Conservation (phyloP, 768 basidiomycete genomes). For the Cystobasidium ongulense region DNA sequence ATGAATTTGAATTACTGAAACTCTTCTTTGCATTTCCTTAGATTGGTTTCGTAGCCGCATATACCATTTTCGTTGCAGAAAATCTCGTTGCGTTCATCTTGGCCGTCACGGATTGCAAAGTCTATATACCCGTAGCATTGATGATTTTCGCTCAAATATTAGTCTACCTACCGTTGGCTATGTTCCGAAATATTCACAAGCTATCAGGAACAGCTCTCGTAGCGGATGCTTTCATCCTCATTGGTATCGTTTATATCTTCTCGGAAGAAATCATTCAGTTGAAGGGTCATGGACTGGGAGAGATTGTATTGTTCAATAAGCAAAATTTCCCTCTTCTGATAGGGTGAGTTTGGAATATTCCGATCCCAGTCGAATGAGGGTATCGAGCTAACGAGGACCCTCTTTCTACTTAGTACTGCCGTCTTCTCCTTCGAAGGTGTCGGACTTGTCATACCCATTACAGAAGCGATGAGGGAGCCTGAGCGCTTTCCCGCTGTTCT, state of each 20-base stretch:
- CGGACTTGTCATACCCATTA: conserved; percentile 93
- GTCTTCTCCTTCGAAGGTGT: conserved; percentile 98
- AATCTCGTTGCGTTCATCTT: conserved; percentile 79
- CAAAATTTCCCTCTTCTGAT: conserved; percentile 85
- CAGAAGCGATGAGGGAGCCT: conserved; percentile 92
- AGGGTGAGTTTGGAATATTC: conserved; percentile 55
- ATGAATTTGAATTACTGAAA: neutral
- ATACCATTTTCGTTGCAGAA: conserved; percentile 91
- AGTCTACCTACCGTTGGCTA: conserved; percentile 78
- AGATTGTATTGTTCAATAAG: conserved; percentile 76
- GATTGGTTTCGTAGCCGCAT: conserved; percentile 77
- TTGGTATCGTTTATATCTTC: conserved; percentile 73
- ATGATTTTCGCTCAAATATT: conserved; percentile 73
- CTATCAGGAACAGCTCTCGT: conserved; percentile 82
- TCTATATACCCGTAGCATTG: conserved; percentile 59
- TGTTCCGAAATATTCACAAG: conserved; percentile 89
- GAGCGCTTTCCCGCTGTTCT: conserved; percentile 81
- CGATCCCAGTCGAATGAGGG: no score
- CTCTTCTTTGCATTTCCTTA: conserved; percentile 41
- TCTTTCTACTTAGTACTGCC: conserved; percentile 59
- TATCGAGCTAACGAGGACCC: neutral
- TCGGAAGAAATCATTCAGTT: conserved; percentile 72
- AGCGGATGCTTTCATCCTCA: conserved; percentile 89
- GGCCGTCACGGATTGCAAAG: conserved; percentile 67
- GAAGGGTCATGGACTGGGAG: conserved; percentile 60